These are phyloP conservation scores for Aspergillus sp. DNA, from an alignment of 2,329 filamentous ascomycete species.

Conservation along the genomic window DNA sequence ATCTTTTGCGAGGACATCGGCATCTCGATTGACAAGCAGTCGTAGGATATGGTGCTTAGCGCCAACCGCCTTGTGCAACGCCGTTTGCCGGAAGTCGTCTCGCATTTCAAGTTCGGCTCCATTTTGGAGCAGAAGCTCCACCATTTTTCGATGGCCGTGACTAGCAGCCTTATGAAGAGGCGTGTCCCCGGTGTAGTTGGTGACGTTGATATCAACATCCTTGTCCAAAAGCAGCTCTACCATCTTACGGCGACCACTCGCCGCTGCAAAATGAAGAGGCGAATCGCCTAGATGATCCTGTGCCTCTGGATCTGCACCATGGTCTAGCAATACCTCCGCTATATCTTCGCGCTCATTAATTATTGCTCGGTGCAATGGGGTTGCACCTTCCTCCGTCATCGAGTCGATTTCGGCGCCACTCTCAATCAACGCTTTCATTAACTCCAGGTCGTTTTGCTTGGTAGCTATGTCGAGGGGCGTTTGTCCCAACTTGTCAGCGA, in stretches of 20 bases:
- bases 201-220: conserved; percentile 25
- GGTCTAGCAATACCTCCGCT: conserved; percentile 24
- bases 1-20: conserved; percentile 20
- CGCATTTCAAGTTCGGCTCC: conserved; percentile 25
- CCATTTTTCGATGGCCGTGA: conserved; percentile 27
- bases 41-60: conserved; percentile 22
- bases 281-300: conserved; percentile 27
- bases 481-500: conserved; percentile 18
- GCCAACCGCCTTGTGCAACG: conserved; percentile 22
- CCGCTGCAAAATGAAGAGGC: conserved; percentile 23
- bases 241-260: conserved; percentile 15
- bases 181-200: conserved; percentile 27
- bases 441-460: conserved; percentile 17
- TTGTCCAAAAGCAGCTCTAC: conserved; percentile 25
- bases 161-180: conserved; percentile 30
- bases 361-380: conserved; percentile 24
- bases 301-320: conserved; percentile 25
- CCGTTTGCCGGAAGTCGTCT: conserved; percentile 24
- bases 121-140: conserved; percentile 27
- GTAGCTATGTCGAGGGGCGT: conserved; percentile 22
- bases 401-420: conserved; percentile 16
- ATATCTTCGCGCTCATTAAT: conserved; percentile 22
- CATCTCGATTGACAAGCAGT: conserved; percentile 19
- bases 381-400: conserved; percentile 18
- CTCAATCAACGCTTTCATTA: conserved; percentile 18